These are phyloP conservation scores for Microcyclospora pomicola DNA, from an alignment of 2,329 filamentous ascomycete species.

Conservation along the genomic window DNA sequence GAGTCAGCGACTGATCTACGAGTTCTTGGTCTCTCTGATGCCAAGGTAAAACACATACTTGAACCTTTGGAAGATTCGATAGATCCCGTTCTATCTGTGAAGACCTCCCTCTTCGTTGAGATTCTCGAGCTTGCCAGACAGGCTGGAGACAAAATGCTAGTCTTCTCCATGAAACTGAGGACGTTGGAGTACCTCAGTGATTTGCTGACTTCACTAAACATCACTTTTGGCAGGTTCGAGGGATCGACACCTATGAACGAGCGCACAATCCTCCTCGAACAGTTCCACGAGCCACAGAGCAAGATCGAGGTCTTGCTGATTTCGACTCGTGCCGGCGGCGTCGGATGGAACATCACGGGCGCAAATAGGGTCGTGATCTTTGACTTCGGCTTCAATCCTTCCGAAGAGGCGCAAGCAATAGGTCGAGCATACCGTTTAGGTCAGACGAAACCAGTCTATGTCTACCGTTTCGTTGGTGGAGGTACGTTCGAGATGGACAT, in stretches of 20 bases:
- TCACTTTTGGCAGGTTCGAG: conserved; percentile 48
- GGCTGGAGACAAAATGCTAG: conserved; percentile 57
- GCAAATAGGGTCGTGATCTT: conserved; percentile 81
- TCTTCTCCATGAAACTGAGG: conserved; percentile 63
- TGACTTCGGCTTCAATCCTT: conserved; percentile 70
- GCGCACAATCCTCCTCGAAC: conserved; percentile 51
- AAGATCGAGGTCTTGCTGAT: conserved; percentile 55
- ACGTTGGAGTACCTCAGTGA: conserved; percentile 56
- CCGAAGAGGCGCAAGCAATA: conserved; percentile 72
- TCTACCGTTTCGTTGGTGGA: conserved; percentile 67
- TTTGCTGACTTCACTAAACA: conserved; percentile 37
- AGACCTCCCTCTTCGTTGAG: conserved; percentile 50
- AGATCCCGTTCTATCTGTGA: conserved; percentile 47
- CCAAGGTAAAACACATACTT: conserved; percentile 24
- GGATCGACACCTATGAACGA: conserved; percentile 43
- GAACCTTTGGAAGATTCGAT: conserved; percentile 24
- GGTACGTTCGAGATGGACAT: conserved; percentile 68
- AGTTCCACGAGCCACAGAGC: conserved; percentile 44
- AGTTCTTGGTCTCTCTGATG: conserved; percentile 23
- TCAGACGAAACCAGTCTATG: conserved; percentile 65
- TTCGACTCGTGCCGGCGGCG: conserved; percentile 67
- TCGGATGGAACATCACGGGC: conserved; percentile 70
- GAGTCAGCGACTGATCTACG: conserved; percentile 19
- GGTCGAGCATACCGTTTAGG: conserved; percentile 77
- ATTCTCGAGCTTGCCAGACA: conserved; percentile 54